Conservation (phyloP, 148 eudicot species). For the Talinum fruticosum region DNA sequence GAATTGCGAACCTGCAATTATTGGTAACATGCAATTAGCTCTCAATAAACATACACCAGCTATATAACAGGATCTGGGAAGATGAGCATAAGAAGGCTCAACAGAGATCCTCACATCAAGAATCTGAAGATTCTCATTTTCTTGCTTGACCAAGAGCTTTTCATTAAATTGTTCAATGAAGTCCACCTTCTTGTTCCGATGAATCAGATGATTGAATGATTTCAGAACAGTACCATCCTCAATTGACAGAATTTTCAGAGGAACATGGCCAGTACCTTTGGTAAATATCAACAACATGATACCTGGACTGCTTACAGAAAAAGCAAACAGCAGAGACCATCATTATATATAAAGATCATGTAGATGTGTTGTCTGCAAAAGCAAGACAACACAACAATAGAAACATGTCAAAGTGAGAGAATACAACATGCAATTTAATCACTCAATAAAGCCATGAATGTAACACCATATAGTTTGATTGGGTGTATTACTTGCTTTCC, state of each 20-base stretch:
- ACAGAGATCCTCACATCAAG: slow-evolving; percentile 61
- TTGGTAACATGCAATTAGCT: slow-evolving; percentile 16
- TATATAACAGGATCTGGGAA: not conserved
- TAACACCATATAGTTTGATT: too few species aligned
- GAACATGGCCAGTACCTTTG: slow-evolving; percentile 70
- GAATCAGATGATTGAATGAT: slow-evolving; percentile 87
- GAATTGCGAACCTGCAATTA: slow-evolving; percentile 74
- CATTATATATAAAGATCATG: not conserved
- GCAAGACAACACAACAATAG: not conserved
- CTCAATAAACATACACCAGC: not conserved
- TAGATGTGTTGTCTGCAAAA: not conserved
- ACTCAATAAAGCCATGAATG: not conserved
- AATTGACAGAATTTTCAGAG: slow-evolving; percentile 86
- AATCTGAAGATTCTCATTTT: slow-evolving; percentile 93
- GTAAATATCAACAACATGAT: slow-evolving; percentile 86
- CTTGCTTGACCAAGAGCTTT: slow-evolving; percentile 96
- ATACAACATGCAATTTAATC: too few species aligned
- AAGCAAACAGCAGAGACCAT: slow-evolving; percentile 9
- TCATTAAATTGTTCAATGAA: slow-evolving; percentile 97
- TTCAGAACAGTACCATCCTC: slow-evolving; percentile 97
- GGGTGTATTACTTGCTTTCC: too few species aligned
- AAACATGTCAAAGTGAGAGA: too few species aligned
- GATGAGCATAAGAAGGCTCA: not conserved
- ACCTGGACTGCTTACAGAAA: slow-evolving; percentile 65
- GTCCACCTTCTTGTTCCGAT: slow-evolving; percentile 92